Base-by-base conservation (phyloP, 1,139 yeast genomes). In the Magnusiomyces suaveolens region DNA sequence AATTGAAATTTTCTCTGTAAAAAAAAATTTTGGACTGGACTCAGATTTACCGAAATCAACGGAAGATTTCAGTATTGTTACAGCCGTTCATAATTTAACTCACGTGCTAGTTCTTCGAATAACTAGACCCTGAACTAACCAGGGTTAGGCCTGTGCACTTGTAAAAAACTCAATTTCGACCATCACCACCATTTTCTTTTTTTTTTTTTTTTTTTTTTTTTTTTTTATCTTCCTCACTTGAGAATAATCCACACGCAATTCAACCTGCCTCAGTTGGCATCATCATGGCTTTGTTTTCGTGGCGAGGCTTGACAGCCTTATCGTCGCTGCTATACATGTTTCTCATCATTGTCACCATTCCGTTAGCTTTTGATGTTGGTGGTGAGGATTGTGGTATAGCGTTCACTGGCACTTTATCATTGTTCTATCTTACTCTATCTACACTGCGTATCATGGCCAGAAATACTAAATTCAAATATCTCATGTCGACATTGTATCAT, bases 361-460 rank as follows among this genome's bases (percentile, higher is more conserved):
- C 97, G 3, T 76, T 92, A 59, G 88, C 97, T n/a, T 92, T 92
- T 70, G 96, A 90, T 66, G 84, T 88, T 38, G 97, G 97, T n/a
- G 97, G 97, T 1, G 78, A 84, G 32, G 78, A 81, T 55, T 90
- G 97, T 70, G 98, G 98, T 0, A 72, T 92, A 23, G 59, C 95
- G 21, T 92, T 83, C 66, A 86, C 97, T 1, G 80, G 87, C 52
- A 83, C 96, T 1, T 75, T 89, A 36, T 79, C 85, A 60, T 68
- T 76, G 52, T 70, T 85, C 55, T 89, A 88, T 69, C 83, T 87
- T 60, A 68, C 80, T 6, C 73, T 88, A 52, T 87, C 96, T 14
- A 83, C 95, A 1, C 66, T 88, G 47, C 76, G 94, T 56, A 74
- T 87, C 36, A 59, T 81, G 14, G 74, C 81, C 56, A 72, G 75